Conservation (phyloP, 345 rosid genomes). For the Cochlearia excelsa region DNA sequence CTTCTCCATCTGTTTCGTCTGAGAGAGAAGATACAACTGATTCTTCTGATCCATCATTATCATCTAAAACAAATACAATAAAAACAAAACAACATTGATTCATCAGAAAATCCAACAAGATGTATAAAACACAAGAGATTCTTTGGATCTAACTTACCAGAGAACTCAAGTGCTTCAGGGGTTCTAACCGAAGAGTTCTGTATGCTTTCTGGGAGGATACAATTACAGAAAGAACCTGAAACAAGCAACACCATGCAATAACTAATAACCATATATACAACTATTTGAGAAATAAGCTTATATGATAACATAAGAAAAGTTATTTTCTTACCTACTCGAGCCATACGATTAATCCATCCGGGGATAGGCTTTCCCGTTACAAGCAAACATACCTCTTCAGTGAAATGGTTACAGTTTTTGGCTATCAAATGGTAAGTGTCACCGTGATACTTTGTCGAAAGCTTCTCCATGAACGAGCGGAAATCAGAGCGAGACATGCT, state of each 20-base stretch:
- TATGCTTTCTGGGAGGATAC: constrained; percentile 87
- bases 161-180: constrained; percentile 62
- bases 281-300: background rate
- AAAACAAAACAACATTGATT: constrained; percentile 3
- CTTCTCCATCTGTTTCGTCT: constrained; percentile 63
- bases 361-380: constrained; percentile 88
- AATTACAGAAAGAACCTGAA: constrained; percentile 89
- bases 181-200: constrained; percentile 70
- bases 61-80: constrained; percentile 30
- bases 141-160: constrained; percentile 50
- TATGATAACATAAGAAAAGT: background rate
- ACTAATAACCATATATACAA: background rate
- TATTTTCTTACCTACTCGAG: constrained; percentile 60
- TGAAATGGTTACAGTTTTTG: constrained; percentile 92
- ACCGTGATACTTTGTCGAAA: constrained; percentile 72
- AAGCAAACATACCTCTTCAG: constrained; percentile 66
- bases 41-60: constrained; percentile 56
- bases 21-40: constrained; percentile 56
- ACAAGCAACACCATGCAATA: constrained; percentile 27
- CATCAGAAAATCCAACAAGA: constrained; percentile 1
- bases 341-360: constrained; percentile 91
- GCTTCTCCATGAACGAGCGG: constrained; percentile 65
- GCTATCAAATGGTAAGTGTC: constrained; percentile 86
- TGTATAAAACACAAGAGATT: background rate
- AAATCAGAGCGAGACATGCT: constrained; percentile 64